A percentile compares a stretch with the other conserved stretches of the same genome.
phyloP scores from a whole-genome alignment of 345 rosid species.

The Stellera chamaejasme region DNA sequence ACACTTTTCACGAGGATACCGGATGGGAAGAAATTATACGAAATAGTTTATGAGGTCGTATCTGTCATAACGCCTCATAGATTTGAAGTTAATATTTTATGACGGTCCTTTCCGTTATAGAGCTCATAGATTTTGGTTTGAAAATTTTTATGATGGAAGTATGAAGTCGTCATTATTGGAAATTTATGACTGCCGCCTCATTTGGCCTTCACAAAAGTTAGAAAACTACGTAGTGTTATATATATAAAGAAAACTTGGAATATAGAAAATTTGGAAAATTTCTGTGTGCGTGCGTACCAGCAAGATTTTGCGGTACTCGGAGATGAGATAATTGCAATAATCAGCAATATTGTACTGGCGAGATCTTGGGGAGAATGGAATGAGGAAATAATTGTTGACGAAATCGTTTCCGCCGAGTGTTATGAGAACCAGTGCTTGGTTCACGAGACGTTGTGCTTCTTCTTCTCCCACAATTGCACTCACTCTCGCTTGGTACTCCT shows the following conservation, averaged over 20 bases:
- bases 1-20: too few relatives aligned
- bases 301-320: conserved; percentile 40
- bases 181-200: too few relatives aligned
- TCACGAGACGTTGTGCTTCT: conserved; percentile 29
- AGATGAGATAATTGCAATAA: conserved; percentile 30
- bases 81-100: too few relatives aligned
- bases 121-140: too few relatives aligned
- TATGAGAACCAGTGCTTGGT: conserved; percentile 36
- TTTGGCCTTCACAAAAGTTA: too few relatives aligned
- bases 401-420: conserved; percentile 57
- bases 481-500: conserved; percentile 34
- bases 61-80: too few relatives aligned
- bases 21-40: too few relatives aligned
- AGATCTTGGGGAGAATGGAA: conserved; percentile 35
- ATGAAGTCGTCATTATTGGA: too few relatives aligned
- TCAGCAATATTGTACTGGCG: conserved; percentile 32
- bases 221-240: too few relatives aligned
- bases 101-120: too few relatives aligned
- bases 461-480: conserved; percentile 26
- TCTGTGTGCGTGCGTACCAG: conserved; percentile 14
- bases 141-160: too few relatives aligned
- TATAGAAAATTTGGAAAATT: background rate
- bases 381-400: conserved; percentile 47
- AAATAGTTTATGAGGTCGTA: too few relatives aligned
- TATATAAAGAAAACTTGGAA: background rate